Base-by-base conservation (phyloP, 306 rosid genomes). In the Trifolium subterraneum region DNA sequence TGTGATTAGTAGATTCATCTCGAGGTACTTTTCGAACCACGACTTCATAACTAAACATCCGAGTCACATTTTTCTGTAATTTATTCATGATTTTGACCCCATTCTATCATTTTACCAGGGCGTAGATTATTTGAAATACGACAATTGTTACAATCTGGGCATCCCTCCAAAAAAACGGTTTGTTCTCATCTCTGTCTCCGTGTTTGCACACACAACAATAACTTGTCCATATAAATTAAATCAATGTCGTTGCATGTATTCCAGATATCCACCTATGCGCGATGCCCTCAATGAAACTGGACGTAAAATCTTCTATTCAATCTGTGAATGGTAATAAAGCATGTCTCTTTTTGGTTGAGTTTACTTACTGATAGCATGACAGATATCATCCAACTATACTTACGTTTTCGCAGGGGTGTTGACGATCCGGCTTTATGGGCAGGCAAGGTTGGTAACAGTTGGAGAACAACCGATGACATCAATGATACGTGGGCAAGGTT, bases 361-460 rank as follows among this genome's bases (percentile, higher is more conserved):
- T 70, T 39, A 29, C 63, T 81, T 67, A 10, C 13, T 8, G 8
- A 44, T 78, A 50, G 15, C 73, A 68, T 58, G 75, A 73, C 33
- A 18, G 41, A 33, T 50, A n/a, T 39, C 68, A 69, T 78, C 33
- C 62, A 59, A 1, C 52, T 52, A 31, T 42, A 38, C 45, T 5
- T 79, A 60, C 74, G 65, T 44, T 64, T 81, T 64, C 48, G 48
- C 76, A 94, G 99, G 99, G 99, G 99, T 16, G 85, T 82, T 70
- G 95, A 92, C 10, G 86, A 94, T 73, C 99, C 99, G 31, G 97
- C 99, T 59, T 80, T 94, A 74, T 94, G 99, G 99, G 99, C 99
- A 12, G 87, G 88, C 75, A 87, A 72, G 71, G 74, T 94, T 66
- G 99, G 99, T 78, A 92, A 94, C 75, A 94, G 99, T 82, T 94